Base-by-base conservation (phyloP, 306 rosid genomes). In the Vigna trinervia region DNA sequence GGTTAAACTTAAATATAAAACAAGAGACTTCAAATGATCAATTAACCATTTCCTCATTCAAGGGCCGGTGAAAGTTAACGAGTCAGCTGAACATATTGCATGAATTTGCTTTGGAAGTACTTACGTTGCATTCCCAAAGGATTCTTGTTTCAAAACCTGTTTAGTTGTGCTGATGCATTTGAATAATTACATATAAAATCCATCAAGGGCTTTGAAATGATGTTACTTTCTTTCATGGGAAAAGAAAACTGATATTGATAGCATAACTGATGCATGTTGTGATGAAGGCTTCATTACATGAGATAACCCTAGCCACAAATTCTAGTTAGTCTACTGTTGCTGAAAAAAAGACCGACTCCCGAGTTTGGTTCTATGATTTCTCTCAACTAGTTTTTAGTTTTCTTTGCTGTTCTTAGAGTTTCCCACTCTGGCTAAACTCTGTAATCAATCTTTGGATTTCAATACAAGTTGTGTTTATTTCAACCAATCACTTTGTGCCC, bases 21-120 rank as follows among this genome's bases (percentile, higher is more conserved):
- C 80, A 78, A 20, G 12, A 43, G 5, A 46, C 56, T 47, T 10
- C 81, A 58, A 76, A 80, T 7, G 7, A 23, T 26, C 22, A 58
- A 69, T 2, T 69, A 48, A 69, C 81, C 32, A 15, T 67, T 1
- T 41, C 68, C 22, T 66, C 48, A 1, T 30, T 56, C 56, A 26
- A 9, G 11, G 64, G 36, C n/a, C 38, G 36, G 3, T 58, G 38
- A 58, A 26, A 58, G 22, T 19, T 54, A 20, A 8, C 1, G 4
- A 20, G 30, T 19, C 28, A 54, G 13, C 14, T 54, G 12, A 54
- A 20, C 12, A 54, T 54, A 54, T 54, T 54, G 28, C 14, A 19
- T 1, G 0, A 54, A 20, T 54, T 8, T 54, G 13, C 30, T 19
- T 54, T 54, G 13, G 30, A 54, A 54, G 28, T 52, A 52, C 26